Conservation (phyloP, 1,284 basidiomycete genomes). For the Sporisorium reilianum region DNA sequence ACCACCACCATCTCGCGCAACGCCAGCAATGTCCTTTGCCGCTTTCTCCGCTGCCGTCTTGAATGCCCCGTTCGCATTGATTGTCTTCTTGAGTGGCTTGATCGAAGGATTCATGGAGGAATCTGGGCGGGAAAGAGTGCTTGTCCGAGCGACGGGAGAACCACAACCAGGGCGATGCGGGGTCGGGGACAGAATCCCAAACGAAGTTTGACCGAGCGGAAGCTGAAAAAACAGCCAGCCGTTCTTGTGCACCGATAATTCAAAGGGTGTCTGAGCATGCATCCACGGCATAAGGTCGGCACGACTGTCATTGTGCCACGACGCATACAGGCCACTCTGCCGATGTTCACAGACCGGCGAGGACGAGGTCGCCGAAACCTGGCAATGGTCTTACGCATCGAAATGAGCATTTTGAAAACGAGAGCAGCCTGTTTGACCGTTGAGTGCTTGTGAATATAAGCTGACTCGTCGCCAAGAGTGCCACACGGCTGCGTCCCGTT, state of each 20-base stretch:
- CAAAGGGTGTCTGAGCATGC: background rate
- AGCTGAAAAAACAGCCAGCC: constrained; percentile 2
- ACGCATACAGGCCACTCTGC: too few species aligned
- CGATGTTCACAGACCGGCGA: too few species aligned
- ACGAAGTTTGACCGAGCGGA: constrained; percentile 31
- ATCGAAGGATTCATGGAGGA: constrained; percentile 1
- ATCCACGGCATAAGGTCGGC: background rate
- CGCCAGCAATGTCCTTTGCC: too few species aligned
- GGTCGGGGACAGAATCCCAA: constrained; percentile 4
- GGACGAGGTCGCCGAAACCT: too few species aligned
- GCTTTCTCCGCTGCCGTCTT: too few species aligned
- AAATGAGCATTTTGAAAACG: too few species aligned
- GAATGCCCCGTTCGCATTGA: background rate
- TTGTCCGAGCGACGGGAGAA: background rate
- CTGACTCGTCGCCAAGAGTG: too few species aligned
- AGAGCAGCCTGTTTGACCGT: too few species aligned
- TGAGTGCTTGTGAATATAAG: too few species aligned
- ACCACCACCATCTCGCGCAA: too few species aligned
- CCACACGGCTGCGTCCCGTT: background rate
- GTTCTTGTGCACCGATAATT: background rate
- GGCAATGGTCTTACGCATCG: too few species aligned
- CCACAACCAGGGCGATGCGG: background rate
- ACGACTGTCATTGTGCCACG: too few species aligned
- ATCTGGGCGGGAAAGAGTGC: constrained; percentile 1
- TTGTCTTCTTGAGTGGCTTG: background rate